Conservation (phyloP, 2,329 filamentous ascomycete species). For the Mycosphaerella sp. region DNA sequence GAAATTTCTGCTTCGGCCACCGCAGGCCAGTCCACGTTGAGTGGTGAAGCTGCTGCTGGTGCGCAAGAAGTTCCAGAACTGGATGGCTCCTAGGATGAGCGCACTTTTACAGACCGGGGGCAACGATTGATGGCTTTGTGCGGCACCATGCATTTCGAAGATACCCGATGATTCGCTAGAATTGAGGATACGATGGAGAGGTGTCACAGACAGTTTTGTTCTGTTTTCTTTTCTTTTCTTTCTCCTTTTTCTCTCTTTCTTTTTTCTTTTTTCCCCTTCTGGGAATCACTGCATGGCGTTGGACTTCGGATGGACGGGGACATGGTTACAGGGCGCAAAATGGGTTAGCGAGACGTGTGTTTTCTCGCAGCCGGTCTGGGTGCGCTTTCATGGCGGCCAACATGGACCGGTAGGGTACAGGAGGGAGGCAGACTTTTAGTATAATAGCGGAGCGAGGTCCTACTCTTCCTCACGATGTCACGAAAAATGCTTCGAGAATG, state of each 20-base stretch:
- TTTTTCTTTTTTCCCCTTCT: not conserved
- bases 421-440: not conserved
- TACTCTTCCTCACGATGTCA: constrained; percentile 6
- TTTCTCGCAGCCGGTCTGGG: constrained; percentile 2
- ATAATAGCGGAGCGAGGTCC: not conserved
- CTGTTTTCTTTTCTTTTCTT: too few species aligned
- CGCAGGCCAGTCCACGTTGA: not conserved
- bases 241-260: too few species aligned
- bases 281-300: constrained; percentile 8
- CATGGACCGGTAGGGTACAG: not conserved
- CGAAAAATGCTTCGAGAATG: not conserved
- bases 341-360: not conserved
- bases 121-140: constrained; percentile 9
- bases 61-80: constrained; percentile 9
- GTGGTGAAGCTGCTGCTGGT: constrained; percentile 1
- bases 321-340: constrained; percentile 4
- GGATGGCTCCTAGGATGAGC: constrained; percentile 15
- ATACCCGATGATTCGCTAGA: constrained; percentile 12
- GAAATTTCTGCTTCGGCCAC: constrained; percentile 2
- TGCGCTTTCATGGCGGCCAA: not conserved
- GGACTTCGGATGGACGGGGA: not conserved
- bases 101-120: constrained; percentile 2
- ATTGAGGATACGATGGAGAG: constrained; percentile 7
- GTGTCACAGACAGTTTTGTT: constrained; percentile 9
- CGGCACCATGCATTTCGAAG: constrained; percentile 12